Evolutionary conservation across 257 asterid genomes (phyloP).

Genomic region (Solanum paucissectum): DNA sequence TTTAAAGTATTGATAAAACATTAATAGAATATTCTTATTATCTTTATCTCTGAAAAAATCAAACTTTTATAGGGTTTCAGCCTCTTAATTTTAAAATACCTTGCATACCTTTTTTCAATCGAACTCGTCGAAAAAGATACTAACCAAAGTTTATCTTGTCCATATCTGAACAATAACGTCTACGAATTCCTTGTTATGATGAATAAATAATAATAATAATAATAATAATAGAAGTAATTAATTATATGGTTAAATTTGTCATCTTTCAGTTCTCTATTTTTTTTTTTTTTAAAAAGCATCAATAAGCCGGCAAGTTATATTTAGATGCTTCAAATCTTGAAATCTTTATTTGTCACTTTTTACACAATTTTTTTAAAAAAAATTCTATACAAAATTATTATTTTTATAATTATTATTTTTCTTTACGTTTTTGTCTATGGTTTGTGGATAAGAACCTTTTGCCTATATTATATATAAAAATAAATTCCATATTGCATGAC

Average conservation of each 20-base stretch:
- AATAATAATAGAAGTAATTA: not conserved
- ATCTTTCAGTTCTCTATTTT: not conserved
- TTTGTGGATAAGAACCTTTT: not conserved
- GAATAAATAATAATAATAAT: not conserved
- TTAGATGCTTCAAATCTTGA: not conserved
- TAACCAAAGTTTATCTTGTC: no score
- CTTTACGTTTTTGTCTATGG: not conserved
- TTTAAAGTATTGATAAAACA: no score
- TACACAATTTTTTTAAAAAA: not conserved
- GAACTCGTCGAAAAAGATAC: no score
- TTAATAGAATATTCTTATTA: no score
- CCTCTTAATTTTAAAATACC: not conserved
- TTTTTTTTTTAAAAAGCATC: not conserved
- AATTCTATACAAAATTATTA: not conserved
- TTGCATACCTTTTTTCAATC: not conserved
- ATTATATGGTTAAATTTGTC: not conserved
- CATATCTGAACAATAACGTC: no score
- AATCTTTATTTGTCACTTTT: not conserved
- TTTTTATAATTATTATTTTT: no score
- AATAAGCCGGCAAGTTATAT: not conserved
- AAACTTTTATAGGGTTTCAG: no score
- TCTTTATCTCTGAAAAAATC: no score
- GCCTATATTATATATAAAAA: not conserved
- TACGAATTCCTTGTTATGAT: not conserved
- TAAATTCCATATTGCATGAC: not conserved